Conservation (phyloP, 352 stramenopile genomes). For the Pythium aquatile region DNA sequence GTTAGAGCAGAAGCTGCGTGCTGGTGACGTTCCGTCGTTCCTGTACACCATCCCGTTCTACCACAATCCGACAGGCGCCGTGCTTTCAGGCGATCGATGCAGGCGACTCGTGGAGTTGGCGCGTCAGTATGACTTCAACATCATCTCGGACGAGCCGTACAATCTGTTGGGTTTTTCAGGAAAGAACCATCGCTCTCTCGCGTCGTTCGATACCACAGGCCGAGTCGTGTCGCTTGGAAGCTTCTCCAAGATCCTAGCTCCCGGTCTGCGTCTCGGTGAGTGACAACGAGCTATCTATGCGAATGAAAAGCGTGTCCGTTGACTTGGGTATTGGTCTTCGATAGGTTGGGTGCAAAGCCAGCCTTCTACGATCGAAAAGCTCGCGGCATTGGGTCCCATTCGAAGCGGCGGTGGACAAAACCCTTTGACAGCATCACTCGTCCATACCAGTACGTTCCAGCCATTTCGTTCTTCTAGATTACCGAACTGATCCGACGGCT, state of each 20-base stretch:
- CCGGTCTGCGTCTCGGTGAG: conserved; percentile 87
- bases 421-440: conserved; percentile 80
- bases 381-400: conserved; percentile 78
- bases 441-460: conserved; percentile 62
- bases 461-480: neutral
- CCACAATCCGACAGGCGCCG: conserved; percentile 91
- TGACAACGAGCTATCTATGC: conserved; percentile 25
- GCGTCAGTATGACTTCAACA: conserved; percentile 72
- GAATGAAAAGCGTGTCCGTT: neutral
- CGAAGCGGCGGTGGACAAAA: conserved; percentile 90
- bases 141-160: conserved; percentile 94
- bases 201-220: conserved; percentile 63
- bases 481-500: neutral
- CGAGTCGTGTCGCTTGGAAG: conserved; percentile 85
- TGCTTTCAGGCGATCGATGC: conserved; percentile 69
- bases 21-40: conserved; percentile 76
- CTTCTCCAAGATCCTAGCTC: conserved; percentile 95
- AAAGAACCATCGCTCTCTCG: conserved; percentile 47
- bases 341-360: conserved; percentile 67
- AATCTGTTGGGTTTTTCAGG: conserved; percentile 86
- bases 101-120: conserved; percentile 78
- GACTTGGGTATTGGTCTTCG: neutral
- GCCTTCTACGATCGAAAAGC: conserved; percentile 46
- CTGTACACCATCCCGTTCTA: conserved; percentile 93
- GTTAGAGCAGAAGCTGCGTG: conserved; percentile 63